These are phyloP conservation scores for Teratosphaeria zuluensis DNA, from an alignment of 2,329 filamentous ascomycete genomes.

Conservation along the genomic window DNA sequence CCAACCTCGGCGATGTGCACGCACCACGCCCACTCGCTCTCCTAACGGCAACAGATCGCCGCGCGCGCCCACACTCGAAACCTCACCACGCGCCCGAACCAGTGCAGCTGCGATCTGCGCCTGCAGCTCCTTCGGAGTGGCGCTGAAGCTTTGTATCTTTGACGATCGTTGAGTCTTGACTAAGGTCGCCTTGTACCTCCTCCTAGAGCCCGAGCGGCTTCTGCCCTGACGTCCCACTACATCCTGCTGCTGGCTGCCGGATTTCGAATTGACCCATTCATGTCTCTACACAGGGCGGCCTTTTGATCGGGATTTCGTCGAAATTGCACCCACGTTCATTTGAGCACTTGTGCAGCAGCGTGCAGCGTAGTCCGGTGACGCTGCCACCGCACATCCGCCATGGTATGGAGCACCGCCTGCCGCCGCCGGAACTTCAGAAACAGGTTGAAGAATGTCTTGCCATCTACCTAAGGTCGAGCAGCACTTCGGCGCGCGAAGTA, in stretches of 20 bases:
- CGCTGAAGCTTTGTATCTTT: neutral
- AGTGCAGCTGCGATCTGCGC: neutral
- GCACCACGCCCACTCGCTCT: neutral
- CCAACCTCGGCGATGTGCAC: neutral
- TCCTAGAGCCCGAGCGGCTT: neutral
- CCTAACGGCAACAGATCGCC: neutral
- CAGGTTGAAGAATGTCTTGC: slow-evolving; percentile 1
- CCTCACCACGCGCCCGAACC: neutral
- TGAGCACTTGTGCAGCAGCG: neutral
- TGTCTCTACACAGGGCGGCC: neutral
- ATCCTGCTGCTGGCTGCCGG: neutral
- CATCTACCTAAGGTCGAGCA: neutral
- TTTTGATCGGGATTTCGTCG: neutral
- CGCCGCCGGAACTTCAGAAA: slow-evolving; percentile 1
- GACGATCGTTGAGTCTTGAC: neutral
- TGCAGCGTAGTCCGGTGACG: neutral
- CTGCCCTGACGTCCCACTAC: neutral
- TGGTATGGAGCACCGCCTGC: slow-evolving; percentile 1
- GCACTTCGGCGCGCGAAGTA: neutral
- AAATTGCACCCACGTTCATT: neutral
- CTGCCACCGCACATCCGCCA: neutral
- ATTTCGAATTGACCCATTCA: neutral
- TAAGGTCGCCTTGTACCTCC: neutral
- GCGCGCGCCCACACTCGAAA: neutral
- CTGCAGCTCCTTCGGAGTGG: neutral